Conservation (phyloP, 306 rosid genomes). For the Oxytropis ochrocephala region DNA sequence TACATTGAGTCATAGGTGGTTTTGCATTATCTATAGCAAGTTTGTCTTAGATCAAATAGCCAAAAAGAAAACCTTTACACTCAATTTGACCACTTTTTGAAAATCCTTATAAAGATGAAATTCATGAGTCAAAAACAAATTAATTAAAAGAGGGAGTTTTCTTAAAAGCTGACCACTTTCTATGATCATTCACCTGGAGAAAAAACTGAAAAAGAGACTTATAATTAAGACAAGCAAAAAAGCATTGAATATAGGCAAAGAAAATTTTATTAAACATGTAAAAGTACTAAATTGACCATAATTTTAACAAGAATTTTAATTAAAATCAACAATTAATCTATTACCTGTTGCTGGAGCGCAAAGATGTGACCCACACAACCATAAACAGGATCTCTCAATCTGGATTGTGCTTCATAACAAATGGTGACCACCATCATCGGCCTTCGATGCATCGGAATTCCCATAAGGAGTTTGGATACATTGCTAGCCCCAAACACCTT, state of each 20-base stretch:
- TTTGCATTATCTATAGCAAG: not conserved
- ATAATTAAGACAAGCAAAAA: not conserved
- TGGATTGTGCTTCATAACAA: conserved; percentile 78
- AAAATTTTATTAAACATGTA: too few species aligned
- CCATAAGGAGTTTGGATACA: conserved; percentile 70
- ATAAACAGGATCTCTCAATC: conserved; percentile 78
- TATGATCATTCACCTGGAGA: not conserved
- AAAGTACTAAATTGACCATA: not conserved
- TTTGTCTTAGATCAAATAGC: not conserved
- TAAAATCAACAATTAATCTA: not conserved
- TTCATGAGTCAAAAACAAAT: not conserved
- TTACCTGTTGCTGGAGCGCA: conserved; percentile 94
- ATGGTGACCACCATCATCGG: conserved; percentile 74
- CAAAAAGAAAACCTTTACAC: not conserved
- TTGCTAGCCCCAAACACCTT: conserved; percentile 94
- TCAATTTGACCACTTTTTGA: not conserved
- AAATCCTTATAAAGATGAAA: not conserved
- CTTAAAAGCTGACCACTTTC: not conserved
- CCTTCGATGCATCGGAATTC: conserved; percentile 60
- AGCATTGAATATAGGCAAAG: not conserved
- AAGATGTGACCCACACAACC: conserved; percentile 90
- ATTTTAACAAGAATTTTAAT: not conserved
- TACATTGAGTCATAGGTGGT: not conserved
- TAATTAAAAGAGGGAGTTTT: not conserved
- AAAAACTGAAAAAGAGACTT: not conserved